phyloP scores from a whole-genome alignment of 2,329 filamentous ascomycete genomes.

The Corinectria fuckeliana region DNA sequence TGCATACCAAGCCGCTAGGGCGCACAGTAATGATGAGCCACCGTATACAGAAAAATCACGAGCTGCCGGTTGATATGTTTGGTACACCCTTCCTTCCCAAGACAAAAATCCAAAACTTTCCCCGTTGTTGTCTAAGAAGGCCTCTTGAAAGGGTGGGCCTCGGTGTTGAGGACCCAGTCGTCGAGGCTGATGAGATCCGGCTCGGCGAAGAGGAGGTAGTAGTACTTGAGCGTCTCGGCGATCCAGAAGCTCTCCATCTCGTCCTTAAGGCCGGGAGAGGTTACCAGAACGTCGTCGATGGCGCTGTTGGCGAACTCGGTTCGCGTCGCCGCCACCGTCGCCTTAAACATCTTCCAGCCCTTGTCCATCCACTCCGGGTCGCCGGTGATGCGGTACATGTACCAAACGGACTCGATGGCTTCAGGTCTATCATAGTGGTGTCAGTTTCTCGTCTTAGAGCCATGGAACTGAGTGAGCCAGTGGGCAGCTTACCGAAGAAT shows the following conservation, averaged over 20 bases:
- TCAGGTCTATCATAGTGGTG: conserved; percentile 64
- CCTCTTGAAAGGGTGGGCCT: conserved; percentile 65
- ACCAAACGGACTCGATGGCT: conserved; percentile 87
- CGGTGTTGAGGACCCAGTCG: conserved; percentile 71
- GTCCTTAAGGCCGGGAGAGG: conserved; percentile 56
- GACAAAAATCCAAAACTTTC: not conserved
- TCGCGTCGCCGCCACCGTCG: conserved; percentile 70
- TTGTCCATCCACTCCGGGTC: conserved; percentile 77
- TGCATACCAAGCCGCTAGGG: conserved; percentile 2
- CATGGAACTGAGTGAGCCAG: conserved; percentile 6
- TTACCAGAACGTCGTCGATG: conserved; percentile 65
- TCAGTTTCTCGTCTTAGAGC: conserved; percentile 14
- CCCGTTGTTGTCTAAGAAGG: conserved; percentile 39
- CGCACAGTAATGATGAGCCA: not conserved
- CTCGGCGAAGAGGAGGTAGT: conserved; percentile 79
- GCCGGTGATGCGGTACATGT: conserved; percentile 89
- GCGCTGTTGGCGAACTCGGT: conserved; percentile 74
- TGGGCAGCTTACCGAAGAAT: conserved; percentile 63
- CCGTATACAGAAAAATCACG: conserved; percentile 4
- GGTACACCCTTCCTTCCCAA: not conserved
- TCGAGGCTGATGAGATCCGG: conserved; percentile 71
- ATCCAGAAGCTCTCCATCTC: conserved; percentile 91
- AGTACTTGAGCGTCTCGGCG: conserved; percentile 91
- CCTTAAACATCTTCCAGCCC: conserved; percentile 85
- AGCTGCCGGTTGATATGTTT: not conserved